Conservation (phyloP, 176 grass and related monocot species). For the Aechmea fasciata region DNA sequence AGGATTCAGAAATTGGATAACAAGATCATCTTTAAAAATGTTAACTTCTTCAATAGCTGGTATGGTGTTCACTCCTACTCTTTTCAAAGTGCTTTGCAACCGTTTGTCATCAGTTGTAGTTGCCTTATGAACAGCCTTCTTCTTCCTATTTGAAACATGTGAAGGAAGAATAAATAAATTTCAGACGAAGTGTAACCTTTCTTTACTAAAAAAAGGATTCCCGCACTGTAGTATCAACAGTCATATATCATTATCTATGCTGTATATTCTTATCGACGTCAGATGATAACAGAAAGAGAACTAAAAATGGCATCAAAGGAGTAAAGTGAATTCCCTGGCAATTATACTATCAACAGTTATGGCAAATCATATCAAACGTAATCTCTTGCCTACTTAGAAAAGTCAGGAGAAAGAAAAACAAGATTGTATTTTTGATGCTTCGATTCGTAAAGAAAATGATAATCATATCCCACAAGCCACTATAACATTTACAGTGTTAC, state of each 20-base stretch:
- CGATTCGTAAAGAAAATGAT: too few relatives aligned
- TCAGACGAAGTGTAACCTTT: background rate
- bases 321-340: too few relatives aligned
- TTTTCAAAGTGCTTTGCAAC: constrained; percentile 94
- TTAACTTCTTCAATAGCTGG: constrained; percentile 99
- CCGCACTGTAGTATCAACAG: too few relatives aligned
- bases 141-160: constrained; percentile 49
- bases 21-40: constrained; percentile 95
- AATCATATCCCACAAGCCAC: background rate
- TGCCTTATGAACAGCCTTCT: constrained; percentile 96
- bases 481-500: background rate
- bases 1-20: constrained; percentile 94
- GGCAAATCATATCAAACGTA: too few relatives aligned
- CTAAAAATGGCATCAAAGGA: too few relatives aligned
- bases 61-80: constrained; percentile 91
- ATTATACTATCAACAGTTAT: too few relatives aligned
- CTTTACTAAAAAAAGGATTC: background rate
- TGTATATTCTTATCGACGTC: too few relatives aligned
- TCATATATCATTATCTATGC: too few relatives aligned
- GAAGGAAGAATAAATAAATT: background rate
- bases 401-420: too few relatives aligned
- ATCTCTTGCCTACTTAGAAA: too few relatives aligned
- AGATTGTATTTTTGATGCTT: too few relatives aligned
- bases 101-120: constrained; percentile 79
- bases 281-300: too few relatives aligned